Conservation (phyloP, 2,329 filamentous ascomycete species). For the Diaporthe australafricana region DNA sequence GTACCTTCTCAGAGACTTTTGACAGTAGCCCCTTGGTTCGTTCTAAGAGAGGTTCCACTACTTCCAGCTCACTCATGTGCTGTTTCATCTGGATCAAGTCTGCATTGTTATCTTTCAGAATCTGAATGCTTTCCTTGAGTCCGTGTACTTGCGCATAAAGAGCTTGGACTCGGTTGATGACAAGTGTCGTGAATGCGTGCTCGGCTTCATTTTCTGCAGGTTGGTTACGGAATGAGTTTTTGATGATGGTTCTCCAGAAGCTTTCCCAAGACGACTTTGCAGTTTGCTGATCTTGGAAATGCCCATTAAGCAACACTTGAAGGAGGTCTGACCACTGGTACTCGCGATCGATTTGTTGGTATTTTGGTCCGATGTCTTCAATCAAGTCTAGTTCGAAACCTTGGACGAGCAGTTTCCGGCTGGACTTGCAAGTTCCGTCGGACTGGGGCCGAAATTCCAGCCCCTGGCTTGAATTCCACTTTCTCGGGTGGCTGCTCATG, state of each 20-base stretch:
- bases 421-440: not conserved
- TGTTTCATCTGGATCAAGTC: not conserved
- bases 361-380: not conserved
- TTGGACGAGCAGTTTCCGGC: not conserved
- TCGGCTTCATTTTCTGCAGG: not conserved
- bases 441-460: not conserved
- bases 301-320: not conserved
- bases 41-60: not conserved
- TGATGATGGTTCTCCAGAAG: constrained; percentile 7
- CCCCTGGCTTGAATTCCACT: not conserved
- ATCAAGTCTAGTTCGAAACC: not conserved
- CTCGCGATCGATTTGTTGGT: not conserved
- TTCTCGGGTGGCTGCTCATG: not conserved
- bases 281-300: not conserved
- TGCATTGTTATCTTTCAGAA: not conserved
- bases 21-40: not conserved
- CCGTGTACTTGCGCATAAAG: not conserved
- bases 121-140: constrained; percentile 4
- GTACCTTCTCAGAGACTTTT: not conserved
- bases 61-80: not conserved
- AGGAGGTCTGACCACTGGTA: not conserved
- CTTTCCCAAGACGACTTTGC: not conserved
- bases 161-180: not conserved
- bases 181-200: not conserved
- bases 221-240: not conserved